A percentile compares a stretch with the other conserved stretches of the same genome.
These are phyloP conservation scores for Fusarium coffeatum DNA, from an alignment of 2,329 filamentous ascomycete genomes.

Conservation along the genomic window DNA sequence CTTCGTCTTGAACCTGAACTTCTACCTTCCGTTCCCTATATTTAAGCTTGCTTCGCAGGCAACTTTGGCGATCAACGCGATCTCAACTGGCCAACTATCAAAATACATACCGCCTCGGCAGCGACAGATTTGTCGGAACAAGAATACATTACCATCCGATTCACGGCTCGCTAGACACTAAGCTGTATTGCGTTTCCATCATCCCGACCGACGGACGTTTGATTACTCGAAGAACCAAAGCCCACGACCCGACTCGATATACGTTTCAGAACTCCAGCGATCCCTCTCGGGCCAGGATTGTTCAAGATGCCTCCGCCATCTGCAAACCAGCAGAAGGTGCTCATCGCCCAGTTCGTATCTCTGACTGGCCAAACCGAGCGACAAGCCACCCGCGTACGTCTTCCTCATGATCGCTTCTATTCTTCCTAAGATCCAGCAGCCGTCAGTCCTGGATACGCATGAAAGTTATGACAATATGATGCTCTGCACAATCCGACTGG, in stretches of 20 bases:
- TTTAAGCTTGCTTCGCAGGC: conserved; percentile 13
- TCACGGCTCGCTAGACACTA: conserved; percentile 6
- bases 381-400: conserved; percentile 59
- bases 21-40: conserved; percentile 8
- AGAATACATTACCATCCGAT: background rate
- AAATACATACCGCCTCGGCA: background rate
- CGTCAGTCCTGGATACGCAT: conserved; percentile 3
- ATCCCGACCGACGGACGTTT: background rate
- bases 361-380: conserved; percentile 59
- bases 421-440: conserved; percentile 4
- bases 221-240: background rate
- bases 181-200: conserved; percentile 8
- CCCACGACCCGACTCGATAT: background rate
- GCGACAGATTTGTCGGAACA: background rate
- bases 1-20: conserved; percentile 9
- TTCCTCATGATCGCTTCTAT: conserved; percentile 4
- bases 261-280: background rate
- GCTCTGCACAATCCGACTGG: conserved; percentile 17
- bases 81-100: background rate
- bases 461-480: conserved; percentile 22
- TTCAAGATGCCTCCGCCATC: conserved; percentile 53
- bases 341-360: conserved; percentile 56
- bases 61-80: background rate
- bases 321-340: conserved; percentile 54
- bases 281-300: background rate